Base-by-base conservation (phyloP, 768 basidiomycete genomes). In the Termitomyces bulborhizus region DNA sequence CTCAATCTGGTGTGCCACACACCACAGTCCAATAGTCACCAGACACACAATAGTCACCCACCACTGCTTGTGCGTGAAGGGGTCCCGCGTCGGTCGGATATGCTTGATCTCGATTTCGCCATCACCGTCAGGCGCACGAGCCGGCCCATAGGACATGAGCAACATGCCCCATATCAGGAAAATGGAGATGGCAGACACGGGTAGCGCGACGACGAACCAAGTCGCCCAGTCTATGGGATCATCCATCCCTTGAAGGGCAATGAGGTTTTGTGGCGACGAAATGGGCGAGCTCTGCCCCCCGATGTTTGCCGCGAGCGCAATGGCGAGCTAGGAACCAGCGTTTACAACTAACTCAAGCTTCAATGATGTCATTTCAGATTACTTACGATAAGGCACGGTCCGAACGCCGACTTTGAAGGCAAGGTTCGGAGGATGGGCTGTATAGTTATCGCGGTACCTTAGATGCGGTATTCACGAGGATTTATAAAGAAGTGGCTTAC, bases 221-320 rank as follows among this genome's bases (percentile, higher is more conserved):
- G 81, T 78, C 1, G 77, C 83, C 96, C 96, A 98, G 63, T 88
- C 88, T 3, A 98, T 71, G 1, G 80, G 79, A 0, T 87, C 85
- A 41, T 92, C 81, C 96, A 99, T 98, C 3, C 74, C 81, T n/a
- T 79, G 71, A 6, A 98, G 73, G 4, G 95, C 94, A 57, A 99
- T 98, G 29, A 98, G 80, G 68, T 98, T 99, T 70, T 99, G 96
- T 1, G 96, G 96, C 0, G 95, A 98, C 2, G 96, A 98, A 56
- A 98, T 98, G 2, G 95, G 96, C 0, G 95, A 98, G 48, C 88
- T 90, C 70, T 98, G 95, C 0, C 97, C 97, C 12, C 97, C 97
- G 56, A 98, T 94, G 66, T 98, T 99, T 18, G 95, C 93, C 0
- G 96, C 94, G n/a, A 99, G 80, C 0, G 97, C 96, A 60, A 99